Percentiles rank a stretch among this genome's conserved stretches.
phyloP scores from a whole-genome alignment of 345 rosid genomes.

The Psidium friedrichsthalianum region DNA sequence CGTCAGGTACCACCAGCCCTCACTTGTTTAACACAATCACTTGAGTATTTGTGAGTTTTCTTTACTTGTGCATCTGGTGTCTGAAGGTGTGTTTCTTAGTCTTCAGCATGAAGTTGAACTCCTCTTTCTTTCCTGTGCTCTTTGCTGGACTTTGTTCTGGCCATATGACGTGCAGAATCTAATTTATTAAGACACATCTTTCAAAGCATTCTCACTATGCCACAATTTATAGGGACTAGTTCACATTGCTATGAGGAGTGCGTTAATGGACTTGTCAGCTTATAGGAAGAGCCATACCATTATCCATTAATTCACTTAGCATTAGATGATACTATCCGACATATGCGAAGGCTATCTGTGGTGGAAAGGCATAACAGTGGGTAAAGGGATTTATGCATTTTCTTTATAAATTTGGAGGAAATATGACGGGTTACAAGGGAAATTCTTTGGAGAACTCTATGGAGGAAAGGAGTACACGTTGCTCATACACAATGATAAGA shows the following conservation, averaged over 20 bases:
- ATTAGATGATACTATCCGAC: not conserved
- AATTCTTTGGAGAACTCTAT: not conserved
- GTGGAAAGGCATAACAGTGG: not conserved
- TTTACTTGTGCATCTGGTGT: not conserved
- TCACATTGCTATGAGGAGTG: not conserved
- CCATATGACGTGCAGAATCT: no score
- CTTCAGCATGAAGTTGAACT: no score
- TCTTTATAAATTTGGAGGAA: not conserved
- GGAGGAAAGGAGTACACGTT: not conserved
- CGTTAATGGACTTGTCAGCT: not conserved
- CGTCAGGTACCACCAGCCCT: conserved; percentile 50
- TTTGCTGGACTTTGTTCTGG: no score
- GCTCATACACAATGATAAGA: not conserved
- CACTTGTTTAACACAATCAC: not conserved
- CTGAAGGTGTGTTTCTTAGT: no score
- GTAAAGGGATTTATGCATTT: not conserved
- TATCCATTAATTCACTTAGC: not conserved
- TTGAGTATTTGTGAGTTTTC: not conserved
- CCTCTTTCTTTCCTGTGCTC: no score
- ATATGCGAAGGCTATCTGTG: not conserved
- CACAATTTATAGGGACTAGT: not conserved
- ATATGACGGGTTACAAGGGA: not conserved
- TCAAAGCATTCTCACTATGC: not conserved
- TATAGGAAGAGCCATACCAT: not conserved
- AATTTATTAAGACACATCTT: not conserved